Conservation (phyloP, 1,284 basidiomycete genomes). For the Puccinia hordei region DNA sequence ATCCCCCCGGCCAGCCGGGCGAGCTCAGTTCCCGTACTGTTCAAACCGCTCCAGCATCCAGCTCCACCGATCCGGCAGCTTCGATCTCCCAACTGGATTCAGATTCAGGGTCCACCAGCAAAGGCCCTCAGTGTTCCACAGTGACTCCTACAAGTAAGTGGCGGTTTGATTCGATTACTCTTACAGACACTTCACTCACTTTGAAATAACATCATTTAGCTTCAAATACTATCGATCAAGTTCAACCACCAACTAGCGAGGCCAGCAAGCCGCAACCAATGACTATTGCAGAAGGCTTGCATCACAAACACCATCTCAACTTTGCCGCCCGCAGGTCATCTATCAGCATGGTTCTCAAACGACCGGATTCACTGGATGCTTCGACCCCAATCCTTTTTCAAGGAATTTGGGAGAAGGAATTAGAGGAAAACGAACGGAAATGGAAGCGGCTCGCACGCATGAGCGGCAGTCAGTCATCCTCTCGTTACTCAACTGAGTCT, state of each 20-base stretch:
- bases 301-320: conserved; percentile 33
- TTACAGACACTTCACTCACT: background rate
- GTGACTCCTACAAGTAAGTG: conserved; percentile 1
- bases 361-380: conserved; percentile 18
- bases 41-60: background rate
- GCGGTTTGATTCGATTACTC: background rate
- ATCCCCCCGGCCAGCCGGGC: background rate
- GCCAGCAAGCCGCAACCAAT: background rate
- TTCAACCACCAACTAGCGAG: background rate
- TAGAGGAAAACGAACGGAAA: conserved; percentile 49
- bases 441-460: conserved; percentile 46
- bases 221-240: background rate
- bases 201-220: conserved; percentile 6
- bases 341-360: conserved; percentile 46
- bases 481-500: conserved; percentile 18
- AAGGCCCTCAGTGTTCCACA: background rate
- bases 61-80: no score
- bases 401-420: conserved; percentile 46
- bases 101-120: background rate
- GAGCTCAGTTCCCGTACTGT: background rate
- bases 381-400: conserved; percentile 41
- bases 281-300: conserved; percentile 33
- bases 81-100: background rate
- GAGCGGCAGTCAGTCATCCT: conserved; percentile 42
- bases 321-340: conserved; percentile 40